Base-by-base conservation (phyloP, 768 basidiomycete genomes). In the Leccinum disarticulatum region DNA sequence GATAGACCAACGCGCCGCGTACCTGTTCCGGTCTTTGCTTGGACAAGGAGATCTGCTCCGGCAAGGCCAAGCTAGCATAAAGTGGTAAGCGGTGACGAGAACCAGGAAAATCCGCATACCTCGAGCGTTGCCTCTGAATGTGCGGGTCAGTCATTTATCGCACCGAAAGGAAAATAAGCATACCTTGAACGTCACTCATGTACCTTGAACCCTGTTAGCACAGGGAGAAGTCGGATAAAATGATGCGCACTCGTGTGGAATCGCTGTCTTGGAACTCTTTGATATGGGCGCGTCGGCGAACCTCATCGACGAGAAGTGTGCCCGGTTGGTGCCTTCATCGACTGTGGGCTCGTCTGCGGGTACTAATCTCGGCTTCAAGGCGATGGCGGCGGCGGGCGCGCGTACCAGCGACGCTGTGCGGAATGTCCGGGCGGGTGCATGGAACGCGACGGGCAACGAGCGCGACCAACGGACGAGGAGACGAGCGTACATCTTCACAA, bases 1-100 rank as follows among this genome's bases (percentile, higher is more conserved):
- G 51, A 38, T 9, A 14, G 11, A 28, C n/a, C 6, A 13, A 28
- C 15, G 53, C 13, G 27, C 35, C n/a, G 53, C 74, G 76, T 76
- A 72, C 86, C 87, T 13, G 87, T 87, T 31, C 85, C 85, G 2
- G 84, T 87, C 62, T 81, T 82, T 33, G 82, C 81, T 56, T 83
- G 81, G 0, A 81, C 81, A 17, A 83, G 71, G 4, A 82, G 73
- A 65, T 82, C 80, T 55, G 66, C 67, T 3, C 80, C 81, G 9
- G 65, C 65, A n/a, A 81, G 71, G 7, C 76, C 80, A 50, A 62
- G 67, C 79, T 80, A 57, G 19, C 3, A 48, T 27, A 17, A 22
- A 51, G 27, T 19, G 30, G 54, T 67, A 2, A 66, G 58, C 28
- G 57, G 38, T 17, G 13, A 46, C 15, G 36, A 41, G 13, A 11